Evolutionary conservation across 2,329 filamentous ascomycete species (phyloP), one percentile per base, ranked within the genome.

Genomic region (Arthrobotrys megalospora): DNA sequence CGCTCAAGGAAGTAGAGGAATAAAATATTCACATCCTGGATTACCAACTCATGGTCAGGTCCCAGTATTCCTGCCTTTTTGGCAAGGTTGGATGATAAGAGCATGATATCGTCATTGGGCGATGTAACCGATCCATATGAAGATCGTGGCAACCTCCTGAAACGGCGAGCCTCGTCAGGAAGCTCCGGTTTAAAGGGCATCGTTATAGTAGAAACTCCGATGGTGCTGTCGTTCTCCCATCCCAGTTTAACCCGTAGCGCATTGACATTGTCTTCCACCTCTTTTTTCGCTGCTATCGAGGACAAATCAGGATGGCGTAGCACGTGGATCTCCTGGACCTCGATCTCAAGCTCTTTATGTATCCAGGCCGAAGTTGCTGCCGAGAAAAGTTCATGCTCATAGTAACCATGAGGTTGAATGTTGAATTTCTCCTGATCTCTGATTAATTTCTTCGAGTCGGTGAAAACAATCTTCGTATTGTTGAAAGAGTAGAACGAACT

Each of bases 281-380:
- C 58, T 11, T 19, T 45, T 24, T 11, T 32, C 10, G 58, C 38
- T 11, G 19, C 38, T 63, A 28, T 16, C 24, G 58, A 63, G 21
- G 12, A 24, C 8, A 36, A 36, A 16, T 63, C 24, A 32, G 38
- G 16, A 28, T 63, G 58, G 16, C 58, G 58, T 16, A 63, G 21
- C 1, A 63, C 16, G 14, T 47, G 58, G 8, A 63, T 41, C n/a
- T 63, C 58, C 12, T 43, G 4, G 6, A 43, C 58, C 21, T 63
- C 58, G 1, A 64, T 43, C 11, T 38, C 66, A 8, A 70, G 52
- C 66, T 50, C 47, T 38, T 60, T 70, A 38, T 70, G 66, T 32
- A 70, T 38, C 66, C 66, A 70, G 7, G 66, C 66, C 3, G 53
- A 43, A 14, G 66, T 70, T 6, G 66, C 66, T 10, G 41, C 66